These are phyloP conservation scores for Coemansia furcata DNA, from an alignment of 192 early-diverging fungal genomes.

Conservation along the genomic window DNA sequence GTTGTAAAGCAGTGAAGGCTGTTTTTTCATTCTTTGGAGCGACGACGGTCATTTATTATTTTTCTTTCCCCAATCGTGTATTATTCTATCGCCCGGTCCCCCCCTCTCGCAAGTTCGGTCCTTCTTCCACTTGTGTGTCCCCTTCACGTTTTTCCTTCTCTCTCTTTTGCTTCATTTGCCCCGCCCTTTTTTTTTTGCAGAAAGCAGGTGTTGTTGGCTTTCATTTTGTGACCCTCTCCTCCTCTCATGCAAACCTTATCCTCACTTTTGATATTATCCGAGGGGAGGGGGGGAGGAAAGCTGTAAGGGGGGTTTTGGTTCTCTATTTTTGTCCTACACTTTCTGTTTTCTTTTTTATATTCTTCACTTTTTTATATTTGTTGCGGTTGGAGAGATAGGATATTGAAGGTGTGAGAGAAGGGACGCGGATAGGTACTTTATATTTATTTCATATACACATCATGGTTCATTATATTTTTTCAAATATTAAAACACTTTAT, in stretches of 20 bases:
- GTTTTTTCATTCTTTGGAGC: too few species aligned
- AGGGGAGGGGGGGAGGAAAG: too few species aligned
- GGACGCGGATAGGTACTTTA: background rate
- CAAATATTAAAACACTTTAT: background rate
- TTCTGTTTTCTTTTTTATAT: slow-evolving; percentile 12
- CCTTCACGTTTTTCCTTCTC: background rate
- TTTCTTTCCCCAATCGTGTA: background rate
- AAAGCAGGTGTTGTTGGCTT: background rate
- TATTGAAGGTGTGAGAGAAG: background rate
- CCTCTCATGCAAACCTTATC: background rate
- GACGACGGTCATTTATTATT: too few species aligned
- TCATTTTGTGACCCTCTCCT: too few species aligned
- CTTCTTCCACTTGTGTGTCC: too few species aligned
- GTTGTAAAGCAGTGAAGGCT: slow-evolving; percentile 13
- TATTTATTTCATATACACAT: background rate
- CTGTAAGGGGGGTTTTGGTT: background rate
- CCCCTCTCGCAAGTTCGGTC: too few species aligned
- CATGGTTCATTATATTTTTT: background rate
- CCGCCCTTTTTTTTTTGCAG: background rate
- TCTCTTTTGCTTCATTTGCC: background rate
- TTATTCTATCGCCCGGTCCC: background rate
- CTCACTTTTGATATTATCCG: slow-evolving; percentile 4
- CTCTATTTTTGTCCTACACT: background rate
- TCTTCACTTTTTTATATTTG: slow-evolving; percentile 4
- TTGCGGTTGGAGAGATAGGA: background rate